These are phyloP conservation scores for Yamadazyma diddensiae DNA, from an alignment of 1,139 yeast species.

Conservation along the genomic window DNA sequence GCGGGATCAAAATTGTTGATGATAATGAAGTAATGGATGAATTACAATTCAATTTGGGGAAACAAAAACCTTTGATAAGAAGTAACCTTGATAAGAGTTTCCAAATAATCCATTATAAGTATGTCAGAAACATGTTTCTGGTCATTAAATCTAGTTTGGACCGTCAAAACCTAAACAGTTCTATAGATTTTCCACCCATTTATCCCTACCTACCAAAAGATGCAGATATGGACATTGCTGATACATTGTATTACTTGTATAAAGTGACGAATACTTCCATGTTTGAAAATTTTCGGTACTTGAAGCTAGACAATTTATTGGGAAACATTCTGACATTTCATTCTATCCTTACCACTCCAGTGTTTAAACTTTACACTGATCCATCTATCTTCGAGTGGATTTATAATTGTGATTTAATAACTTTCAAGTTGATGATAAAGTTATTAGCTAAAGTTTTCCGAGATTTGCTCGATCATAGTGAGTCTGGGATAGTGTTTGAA, in stretches of 20 bases:
- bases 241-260: slow-evolving; percentile 59
- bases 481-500: slow-evolving; percentile 10
- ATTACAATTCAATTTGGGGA: slow-evolving; percentile 1
- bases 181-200: slow-evolving; percentile 50
- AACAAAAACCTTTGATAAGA: background rate
- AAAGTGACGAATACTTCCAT: slow-evolving; percentile 60
- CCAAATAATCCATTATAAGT: slow-evolving; percentile 16
- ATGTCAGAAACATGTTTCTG: slow-evolving; percentile 36
- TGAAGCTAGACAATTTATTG: slow-evolving; percentile 64
- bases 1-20: slow-evolving; percentile 68
- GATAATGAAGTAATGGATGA: slow-evolving; percentile 10
- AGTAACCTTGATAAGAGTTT: background rate
- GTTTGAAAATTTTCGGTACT: slow-evolving; percentile 63
- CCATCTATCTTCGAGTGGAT: slow-evolving; percentile 62
- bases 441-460: slow-evolving; percentile 41
- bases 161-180: slow-evolving; percentile 22
- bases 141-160: slow-evolving; percentile 24
- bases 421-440: slow-evolving; percentile 60
- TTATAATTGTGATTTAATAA: slow-evolving; percentile 57
- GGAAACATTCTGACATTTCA: slow-evolving; percentile 53
- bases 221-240: slow-evolving; percentile 58
- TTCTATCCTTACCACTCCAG: slow-evolving; percentile 63
- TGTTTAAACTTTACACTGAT: slow-evolving; percentile 54
- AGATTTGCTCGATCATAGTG: slow-evolving; percentile 1
- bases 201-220: slow-evolving; percentile 47